Evolutionary conservation across 148 eudicot species (phyloP), one percentile per base, ranked within the genome.

Genomic region (Chenopodium berlandieri): DNA sequence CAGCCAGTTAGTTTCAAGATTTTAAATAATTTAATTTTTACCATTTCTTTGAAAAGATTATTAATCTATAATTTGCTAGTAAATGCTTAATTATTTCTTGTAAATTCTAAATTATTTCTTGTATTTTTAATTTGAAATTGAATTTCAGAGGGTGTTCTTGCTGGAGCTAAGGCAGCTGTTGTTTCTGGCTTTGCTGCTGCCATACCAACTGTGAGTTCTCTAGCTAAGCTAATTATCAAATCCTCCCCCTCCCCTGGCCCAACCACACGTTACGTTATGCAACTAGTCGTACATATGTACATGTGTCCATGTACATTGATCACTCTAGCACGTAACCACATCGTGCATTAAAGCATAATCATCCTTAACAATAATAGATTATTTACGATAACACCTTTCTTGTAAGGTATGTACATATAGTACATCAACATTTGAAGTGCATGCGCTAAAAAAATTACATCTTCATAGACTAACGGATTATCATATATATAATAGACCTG

Each of bases 91-190:
- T 40, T 40, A 5, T 40, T 40, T 40, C 44, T 40, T 40, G 8
- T 40, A 4, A 32, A 27, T 27, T 27, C 27, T 27, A 27, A 27
- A 27, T 27, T 27, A 27, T 27, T 27, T 27, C 22, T 69, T 71
- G 14, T 0, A 4, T 25, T 23, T 25, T 23, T 27, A 27, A 40
- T 40, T 25, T 52, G 0, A 50, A 78, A 65, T 46, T 44, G 60
- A 73, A 73, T 56, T 17, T 17, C 56, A 92, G 93, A 93, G 83
- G 97, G 97, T 78, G 94, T 78, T 19, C 73, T 90, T 70, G 97
- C 97, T 23, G 94, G 94, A 84, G 90, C 94, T 48, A 93, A 92
- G 84, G 97, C 97, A 64, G 97, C 94, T 44, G 86, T 79, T 6
- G 77, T 91, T 77, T 94, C 94, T 27, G 85, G 87, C 22, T 77